These are phyloP conservation scores for Linderina pennispora DNA, from an alignment of 192 early-diverging fungal genomes.

Conservation along the genomic window DNA sequence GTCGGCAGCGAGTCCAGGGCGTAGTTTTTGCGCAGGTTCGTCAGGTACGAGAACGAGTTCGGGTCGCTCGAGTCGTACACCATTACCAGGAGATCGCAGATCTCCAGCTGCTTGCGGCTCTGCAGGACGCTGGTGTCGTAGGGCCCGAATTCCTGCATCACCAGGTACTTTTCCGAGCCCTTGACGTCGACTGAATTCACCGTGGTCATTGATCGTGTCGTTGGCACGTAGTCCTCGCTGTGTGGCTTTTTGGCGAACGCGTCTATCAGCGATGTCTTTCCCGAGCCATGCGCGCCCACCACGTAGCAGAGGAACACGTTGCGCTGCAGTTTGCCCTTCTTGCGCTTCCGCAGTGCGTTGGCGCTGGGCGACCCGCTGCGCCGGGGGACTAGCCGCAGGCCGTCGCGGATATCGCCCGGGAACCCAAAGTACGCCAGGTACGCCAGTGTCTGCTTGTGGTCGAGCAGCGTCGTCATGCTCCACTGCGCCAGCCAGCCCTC, in stretches of 20 bases:
- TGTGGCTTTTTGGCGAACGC: slow-evolving; percentile 86
- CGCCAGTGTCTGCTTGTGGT: slow-evolving; percentile 81
- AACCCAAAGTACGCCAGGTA: slow-evolving; percentile 98
- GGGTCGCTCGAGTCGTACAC: slow-evolving; percentile 94
- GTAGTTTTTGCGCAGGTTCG: slow-evolving; percentile 73
- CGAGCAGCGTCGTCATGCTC: slow-evolving; percentile 97
- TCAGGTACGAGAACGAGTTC: slow-evolving; percentile 90
- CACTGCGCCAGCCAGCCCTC: slow-evolving; percentile 99
- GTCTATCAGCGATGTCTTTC: slow-evolving; percentile 86
- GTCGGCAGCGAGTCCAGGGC: slow-evolving; percentile 77
- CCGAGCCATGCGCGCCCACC: slow-evolving; percentile 86
- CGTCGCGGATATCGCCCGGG: slow-evolving; percentile 82
- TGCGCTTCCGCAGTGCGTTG: slow-evolving; percentile 64
- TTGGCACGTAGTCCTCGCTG: slow-evolving; percentile 64
- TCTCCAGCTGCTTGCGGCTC: slow-evolving; percentile 79
- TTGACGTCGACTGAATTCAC: slow-evolving; percentile 96
- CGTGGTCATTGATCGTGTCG: slow-evolving; percentile 67
- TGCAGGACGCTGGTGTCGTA: slow-evolving; percentile 87
- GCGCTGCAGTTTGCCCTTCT: slow-evolving; percentile 77
- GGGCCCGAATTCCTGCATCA: slow-evolving; percentile 92
- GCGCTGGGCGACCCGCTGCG: slow-evolving; percentile 33
- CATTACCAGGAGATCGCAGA: slow-evolving; percentile 88
- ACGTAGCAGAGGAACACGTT: slow-evolving; percentile 93
- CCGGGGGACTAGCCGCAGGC: slow-evolving; percentile 61
- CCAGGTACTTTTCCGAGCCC: slow-evolving; percentile 90